A percentile compares a stretch with the other conserved stretches of the same genome.
phyloP scores from a whole-genome alignment of 73 alveolate species.

The Stentor roeselii region DNA sequence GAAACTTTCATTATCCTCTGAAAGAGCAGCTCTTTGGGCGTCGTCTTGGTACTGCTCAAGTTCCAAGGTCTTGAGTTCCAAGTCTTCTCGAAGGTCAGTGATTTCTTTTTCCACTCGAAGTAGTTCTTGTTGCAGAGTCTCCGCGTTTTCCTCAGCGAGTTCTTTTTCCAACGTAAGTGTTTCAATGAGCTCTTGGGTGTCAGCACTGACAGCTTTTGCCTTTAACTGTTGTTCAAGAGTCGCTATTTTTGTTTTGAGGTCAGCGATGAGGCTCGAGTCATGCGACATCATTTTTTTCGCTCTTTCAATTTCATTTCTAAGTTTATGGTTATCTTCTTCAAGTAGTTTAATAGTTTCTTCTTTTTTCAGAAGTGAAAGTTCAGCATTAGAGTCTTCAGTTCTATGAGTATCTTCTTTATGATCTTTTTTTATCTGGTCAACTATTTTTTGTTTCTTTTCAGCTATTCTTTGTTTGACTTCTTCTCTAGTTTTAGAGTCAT shows the following conservation, averaged over 20 bases:
- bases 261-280: background rate
- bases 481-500: background rate
- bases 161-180: conserved; percentile 14
- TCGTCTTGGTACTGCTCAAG: background rate
- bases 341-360: background rate
- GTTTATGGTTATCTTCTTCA: background rate
- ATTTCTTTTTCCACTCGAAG: background rate
- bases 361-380: background rate
- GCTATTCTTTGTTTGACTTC: conserved; percentile 14
- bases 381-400: background rate
- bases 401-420: background rate
- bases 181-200: background rate
- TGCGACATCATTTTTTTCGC: background rate
- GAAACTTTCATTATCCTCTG: background rate
- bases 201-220: background rate
- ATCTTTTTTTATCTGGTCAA: background rate
- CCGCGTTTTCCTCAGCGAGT: conserved; percentile 16
- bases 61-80: background rate
- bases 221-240: background rate
- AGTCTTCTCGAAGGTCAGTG: background rate
- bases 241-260: background rate
- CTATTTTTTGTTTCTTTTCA: conserved; percentile 9
- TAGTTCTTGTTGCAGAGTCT: conserved; percentile 8
- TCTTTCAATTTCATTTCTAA: background rate
- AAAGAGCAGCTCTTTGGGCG: background rate